Conservation (phyloP, 164 flowering plant genomes). For the Paratinospora sagittata region DNA sequence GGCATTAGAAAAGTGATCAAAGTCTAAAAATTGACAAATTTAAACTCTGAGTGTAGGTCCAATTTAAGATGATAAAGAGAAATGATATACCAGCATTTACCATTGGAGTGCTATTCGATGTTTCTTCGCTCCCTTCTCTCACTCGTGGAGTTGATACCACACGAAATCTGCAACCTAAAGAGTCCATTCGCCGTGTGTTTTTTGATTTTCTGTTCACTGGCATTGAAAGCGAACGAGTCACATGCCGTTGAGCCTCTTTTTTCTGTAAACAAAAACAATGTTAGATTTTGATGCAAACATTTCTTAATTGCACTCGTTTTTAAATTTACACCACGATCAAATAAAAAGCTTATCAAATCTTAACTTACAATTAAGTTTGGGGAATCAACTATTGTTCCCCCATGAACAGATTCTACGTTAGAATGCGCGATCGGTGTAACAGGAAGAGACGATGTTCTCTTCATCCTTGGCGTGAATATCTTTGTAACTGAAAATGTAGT, state of each 20-base stretch:
- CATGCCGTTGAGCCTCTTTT: slow-evolving; percentile 33
- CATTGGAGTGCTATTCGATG: slow-evolving; percentile 21
- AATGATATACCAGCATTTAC: slow-evolving; percentile 46
- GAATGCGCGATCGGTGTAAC: slow-evolving; percentile 68
- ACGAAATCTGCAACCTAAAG: slow-evolving; percentile 54
- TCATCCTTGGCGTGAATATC: slow-evolving; percentile 49
- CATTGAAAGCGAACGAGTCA: slow-evolving; percentile 78
- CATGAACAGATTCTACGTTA: slow-evolving; percentile 69
- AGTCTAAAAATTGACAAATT: neutral
- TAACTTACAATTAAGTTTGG: slow-evolving; percentile 38
- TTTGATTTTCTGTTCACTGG: slow-evolving; percentile 52
- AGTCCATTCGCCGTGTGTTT: slow-evolving; percentile 53
- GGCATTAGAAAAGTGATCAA: neutral
- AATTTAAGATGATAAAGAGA: slow-evolving; percentile 10
- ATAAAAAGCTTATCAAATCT: neutral
- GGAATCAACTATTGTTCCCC: slow-evolving; percentile 29
- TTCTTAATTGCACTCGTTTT: neutral
- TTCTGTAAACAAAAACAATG: slow-evolving; percentile 32
- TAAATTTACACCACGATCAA: neutral
- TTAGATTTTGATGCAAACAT: neutral
- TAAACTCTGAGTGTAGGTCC: neutral
- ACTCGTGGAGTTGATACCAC: slow-evolving; percentile 79
- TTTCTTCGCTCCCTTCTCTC: slow-evolving; percentile 34
- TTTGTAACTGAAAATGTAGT: slow-evolving; percentile 63
- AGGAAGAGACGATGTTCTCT: slow-evolving; percentile 76